Evolutionary conservation across 495 filamentous ascomycete species (phyloP), one percentile per base, ranked within the genome.

Genomic region (Evernia prunastri): DNA sequence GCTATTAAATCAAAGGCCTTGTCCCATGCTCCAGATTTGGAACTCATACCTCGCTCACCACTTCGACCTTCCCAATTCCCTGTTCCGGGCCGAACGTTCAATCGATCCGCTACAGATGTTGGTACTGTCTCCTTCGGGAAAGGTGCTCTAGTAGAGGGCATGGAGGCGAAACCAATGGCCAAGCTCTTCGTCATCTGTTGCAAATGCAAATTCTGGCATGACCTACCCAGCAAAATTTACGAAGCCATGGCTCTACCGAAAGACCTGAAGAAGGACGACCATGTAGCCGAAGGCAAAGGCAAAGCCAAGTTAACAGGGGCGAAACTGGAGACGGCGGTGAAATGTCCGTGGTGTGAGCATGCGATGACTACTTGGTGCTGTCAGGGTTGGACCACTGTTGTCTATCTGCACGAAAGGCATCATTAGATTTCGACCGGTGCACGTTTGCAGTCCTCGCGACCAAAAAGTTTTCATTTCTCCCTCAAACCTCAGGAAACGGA

Each of bases 151-250:
- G 57, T 49, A n/a, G 63, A 65, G n/a, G 61, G 64, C 3, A 56
- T 69, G 35, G 66, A 69, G 23, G 76, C 75, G 35, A 81, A 82
- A 51, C 80, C 85, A 0, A 72, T 91, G 51, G 86, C 84, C 40
- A 93, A 92, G 73, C 78, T 91, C 63, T 85, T 93, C 64, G 88
- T 92, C 9, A 86, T 92, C 62, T 93, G 89, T 72, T 93, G 89
- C 72, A 82, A 79, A 60, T 93, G 89, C 79, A 86, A 86, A 60
- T 90, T 87, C 72, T 92, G 87, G 81, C 87, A 92, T 73, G 89
- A 92, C 68, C 82, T 91, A 73, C 89, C 89, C 13, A 86, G 85
- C 13, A 84, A 86, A 51, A 77, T 89, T 58, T 91, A 91, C 69
- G 85, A 88, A 61, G 87, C 81, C 69, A 88, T 90, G 80, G 84